Evolutionary conservation across 441 rosid species (phyloP).

Genomic region (Gossypium schwendimanii): DNA sequence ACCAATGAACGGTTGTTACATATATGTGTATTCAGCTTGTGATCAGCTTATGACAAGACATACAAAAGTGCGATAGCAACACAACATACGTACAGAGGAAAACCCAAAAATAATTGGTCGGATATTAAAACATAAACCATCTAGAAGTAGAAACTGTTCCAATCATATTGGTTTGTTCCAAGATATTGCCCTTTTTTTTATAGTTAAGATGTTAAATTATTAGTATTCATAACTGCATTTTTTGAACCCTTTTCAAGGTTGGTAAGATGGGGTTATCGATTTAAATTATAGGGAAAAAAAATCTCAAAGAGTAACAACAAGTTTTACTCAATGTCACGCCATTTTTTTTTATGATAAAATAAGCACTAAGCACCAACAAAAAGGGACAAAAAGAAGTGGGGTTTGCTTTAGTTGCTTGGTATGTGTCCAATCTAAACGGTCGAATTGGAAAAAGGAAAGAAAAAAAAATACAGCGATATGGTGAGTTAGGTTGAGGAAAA

Average conservation of each 20-base stretch:
- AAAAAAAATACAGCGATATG: conserved; percentile 26
- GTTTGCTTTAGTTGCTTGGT: conserved; percentile 5
- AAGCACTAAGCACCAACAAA: not conserved
- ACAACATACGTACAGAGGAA: not conserved
- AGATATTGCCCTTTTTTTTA: not conserved
- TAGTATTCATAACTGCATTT: not conserved
- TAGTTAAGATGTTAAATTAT: conserved; percentile 12
- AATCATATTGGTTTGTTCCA: not conserved
- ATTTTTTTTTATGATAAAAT: not conserved
- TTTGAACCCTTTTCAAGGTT: conserved; percentile 14
- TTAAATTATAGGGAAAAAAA: conserved; percentile 12
- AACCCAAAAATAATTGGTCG: not conserved
- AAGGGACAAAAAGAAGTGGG: conserved; percentile 18
- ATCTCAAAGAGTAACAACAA: not conserved
- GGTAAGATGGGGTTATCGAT: conserved; percentile 21
- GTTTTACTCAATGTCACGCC: conserved; percentile 1
- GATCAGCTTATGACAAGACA: not conserved
- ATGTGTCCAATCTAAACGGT: conserved; percentile 46
- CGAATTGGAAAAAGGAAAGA: conserved; percentile 23
- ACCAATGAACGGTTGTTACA: not conserved
- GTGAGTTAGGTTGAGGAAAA: conserved; percentile 47
- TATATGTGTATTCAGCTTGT: not conserved
- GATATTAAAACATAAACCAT: conserved; percentile 14
- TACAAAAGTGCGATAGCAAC: not conserved
- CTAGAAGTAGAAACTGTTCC: not conserved